Evolutionary conservation across 2,329 filamentous ascomycete genomes (phyloP), one percentile per base, ranked within the genome.

Genomic region (Phialophora tarda): DNA sequence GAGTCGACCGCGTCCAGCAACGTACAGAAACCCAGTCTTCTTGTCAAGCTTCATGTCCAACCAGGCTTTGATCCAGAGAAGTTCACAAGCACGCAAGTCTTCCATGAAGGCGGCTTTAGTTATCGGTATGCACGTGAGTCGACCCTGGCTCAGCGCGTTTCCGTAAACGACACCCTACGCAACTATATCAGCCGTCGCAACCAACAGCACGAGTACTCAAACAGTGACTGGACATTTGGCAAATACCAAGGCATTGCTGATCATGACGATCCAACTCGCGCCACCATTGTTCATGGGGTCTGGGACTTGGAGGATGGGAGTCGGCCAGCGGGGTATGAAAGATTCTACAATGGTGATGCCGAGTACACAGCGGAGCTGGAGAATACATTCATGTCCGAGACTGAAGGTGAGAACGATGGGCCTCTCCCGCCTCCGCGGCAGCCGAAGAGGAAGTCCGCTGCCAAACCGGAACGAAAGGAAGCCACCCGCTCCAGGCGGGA

Each of bases 111-210:
- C 47, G 71, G 71, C 11, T 73, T 73, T 63, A 55, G 38, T 12
- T 73, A 66, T 54, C 70, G 70, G 24, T 70, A 69, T 54, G 53
- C 69, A 4, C 53, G 21, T 12, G 23, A 57, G 5, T 71, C 71
- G 14, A 71, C 67, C 28, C 14, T 73, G 14, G 59, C 65, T 6
- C 55, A 73, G 61, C 67, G 71, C 26, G 48, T 32, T 10, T 62
- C 60, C 11, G 65, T 70, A 59, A 63, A 64, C 28, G 64, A 69
- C 17, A 32, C 17, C 17, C 59, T 70, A 12, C 61, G 59, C 21
- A 56, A 21, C 1, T 70, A 69, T 55, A 57, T 73, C 5, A 47
- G 41, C 6, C n/a, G 44, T 12, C 50, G 32, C n/a, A 63, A 38
- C 32, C 48, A 60, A 17, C 23, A 56, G n/a, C 38, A 44, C 38